Conservation (phyloP, 305 asterid genomes). For the Solanum hybrid region DNA sequence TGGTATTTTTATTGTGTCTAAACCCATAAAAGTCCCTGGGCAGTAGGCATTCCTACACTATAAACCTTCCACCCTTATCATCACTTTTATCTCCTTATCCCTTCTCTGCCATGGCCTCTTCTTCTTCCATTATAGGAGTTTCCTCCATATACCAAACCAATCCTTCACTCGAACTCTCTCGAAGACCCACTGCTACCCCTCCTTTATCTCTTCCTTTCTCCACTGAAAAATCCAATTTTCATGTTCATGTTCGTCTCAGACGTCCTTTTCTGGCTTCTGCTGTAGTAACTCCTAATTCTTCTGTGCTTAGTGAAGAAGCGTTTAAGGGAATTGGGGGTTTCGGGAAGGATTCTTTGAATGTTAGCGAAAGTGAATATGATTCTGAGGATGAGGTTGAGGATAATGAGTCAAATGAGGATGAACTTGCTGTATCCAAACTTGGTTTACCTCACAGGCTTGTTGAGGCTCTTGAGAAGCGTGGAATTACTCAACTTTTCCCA, state of each 20-base stretch:
- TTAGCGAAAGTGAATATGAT: slow-evolving; percentile 36
- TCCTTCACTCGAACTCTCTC: slow-evolving; percentile 36
- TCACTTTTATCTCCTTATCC: slow-evolving; percentile 12
- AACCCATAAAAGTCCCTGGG: neutral
- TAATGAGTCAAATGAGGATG: slow-evolving; percentile 25
- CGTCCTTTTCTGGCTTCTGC: slow-evolving; percentile 44
- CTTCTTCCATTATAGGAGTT: slow-evolving; percentile 49
- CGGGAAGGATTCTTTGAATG: slow-evolving; percentile 32
- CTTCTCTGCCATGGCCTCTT: slow-evolving; percentile 30
- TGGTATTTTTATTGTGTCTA: neutral
- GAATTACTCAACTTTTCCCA: slow-evolving; percentile 75
- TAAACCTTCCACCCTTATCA: slow-evolving; percentile 9
- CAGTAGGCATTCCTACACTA: neutral
- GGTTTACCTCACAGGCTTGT: slow-evolving; percentile 58
- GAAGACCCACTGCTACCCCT: slow-evolving; percentile 25
- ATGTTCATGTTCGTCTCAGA: slow-evolving; percentile 10
- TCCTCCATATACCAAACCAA: slow-evolving; percentile 49
- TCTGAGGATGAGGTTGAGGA: slow-evolving; percentile 24
- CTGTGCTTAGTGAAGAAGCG: slow-evolving; percentile 71
- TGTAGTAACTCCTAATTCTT: slow-evolving; percentile 52
- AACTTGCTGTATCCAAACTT: slow-evolving; percentile 43
- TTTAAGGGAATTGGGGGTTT: slow-evolving; percentile 61
- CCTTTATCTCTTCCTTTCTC: slow-evolving; percentile 42
- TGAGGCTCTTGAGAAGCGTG: slow-evolving; percentile 56
- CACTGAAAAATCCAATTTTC: slow-evolving; percentile 32